A percentile compares a stretch with the other conserved stretches of the same genome.
Conservation (phyloP, 2,329 filamentous ascomycete genomes). For the Sclerotinia trifoliorum region DNA sequence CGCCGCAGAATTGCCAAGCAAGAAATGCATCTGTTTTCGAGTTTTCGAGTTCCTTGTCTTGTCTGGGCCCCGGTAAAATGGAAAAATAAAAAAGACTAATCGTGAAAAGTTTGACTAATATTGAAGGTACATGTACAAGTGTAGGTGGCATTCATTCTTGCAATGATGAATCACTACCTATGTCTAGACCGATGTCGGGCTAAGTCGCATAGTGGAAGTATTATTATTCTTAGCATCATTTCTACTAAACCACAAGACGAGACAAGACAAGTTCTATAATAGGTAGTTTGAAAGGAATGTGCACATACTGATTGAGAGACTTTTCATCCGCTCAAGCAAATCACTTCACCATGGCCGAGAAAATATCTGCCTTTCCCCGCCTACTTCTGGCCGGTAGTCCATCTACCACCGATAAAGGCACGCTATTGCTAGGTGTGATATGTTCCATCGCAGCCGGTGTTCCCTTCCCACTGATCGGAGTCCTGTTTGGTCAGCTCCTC, state of each 20-base stretch:
- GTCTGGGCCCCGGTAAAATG: not conserved
- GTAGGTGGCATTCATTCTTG: conserved; percentile 1
- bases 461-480: conserved; percentile 62
- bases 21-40: not conserved
- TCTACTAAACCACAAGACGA: not conserved
- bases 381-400: conserved; percentile 28
- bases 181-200: conserved; percentile 12
- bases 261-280: conserved; percentile 14
- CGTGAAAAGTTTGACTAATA: conserved; percentile 7
- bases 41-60: not conserved
- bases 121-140: not conserved
- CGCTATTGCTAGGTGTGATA: conserved; percentile 43
- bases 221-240: not conserved
- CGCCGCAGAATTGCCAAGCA: conserved; percentile 5
- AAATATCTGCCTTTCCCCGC: conserved; percentile 24
- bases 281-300: not conserved
- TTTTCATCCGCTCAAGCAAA: not conserved
- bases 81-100: not conserved
- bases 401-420: conserved; percentile 34
- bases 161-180: not conserved
- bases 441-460: conserved; percentile 52
- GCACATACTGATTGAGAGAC: conserved; percentile 1
- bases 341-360: conserved; percentile 20
- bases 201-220: not conserved
- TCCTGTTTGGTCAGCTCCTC: conserved; percentile 63